phyloP scores from a whole-genome alignment of 441 rosid genomes.

The Gossypium lobatum region DNA sequence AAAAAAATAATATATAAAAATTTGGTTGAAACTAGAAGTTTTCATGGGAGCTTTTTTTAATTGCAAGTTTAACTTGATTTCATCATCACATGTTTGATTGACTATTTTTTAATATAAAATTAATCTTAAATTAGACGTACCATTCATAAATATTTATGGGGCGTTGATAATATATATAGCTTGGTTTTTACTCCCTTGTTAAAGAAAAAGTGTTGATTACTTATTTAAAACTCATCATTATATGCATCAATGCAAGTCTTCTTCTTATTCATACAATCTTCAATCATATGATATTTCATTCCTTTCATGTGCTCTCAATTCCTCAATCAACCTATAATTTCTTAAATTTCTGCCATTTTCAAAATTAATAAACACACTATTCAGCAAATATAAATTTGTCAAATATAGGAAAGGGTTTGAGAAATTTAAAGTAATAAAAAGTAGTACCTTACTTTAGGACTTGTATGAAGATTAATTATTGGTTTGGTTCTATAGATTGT shows the following conservation, averaged over 20 bases:
- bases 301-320: constrained; percentile 3
- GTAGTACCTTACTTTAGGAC: too few relatives aligned
- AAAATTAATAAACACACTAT: neutral
- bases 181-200: neutral
- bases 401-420: neutral
- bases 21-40: too few relatives aligned
- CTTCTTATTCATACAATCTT: neutral
- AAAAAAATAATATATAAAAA: neutral
- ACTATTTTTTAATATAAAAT: too few relatives aligned
- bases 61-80: too few relatives aligned
- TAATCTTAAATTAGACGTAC: too few relatives aligned
- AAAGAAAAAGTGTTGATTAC: constrained; percentile 1
- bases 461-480: neutral
- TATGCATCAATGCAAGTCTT: neutral
- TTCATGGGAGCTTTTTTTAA: too few relatives aligned
- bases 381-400: neutral
- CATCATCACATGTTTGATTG: too few relatives aligned
- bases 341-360: neutral
- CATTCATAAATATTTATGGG: too few relatives aligned
- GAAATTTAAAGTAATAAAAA: neutral
- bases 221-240: neutral
- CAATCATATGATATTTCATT: constrained; percentile 1
- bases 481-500: too few relatives aligned
- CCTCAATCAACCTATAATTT: constrained; percentile 19
- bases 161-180: neutral